These are phyloP conservation scores for Rheum nobile DNA, from an alignment of 148 eudicot species.

Conservation along the genomic window DNA sequence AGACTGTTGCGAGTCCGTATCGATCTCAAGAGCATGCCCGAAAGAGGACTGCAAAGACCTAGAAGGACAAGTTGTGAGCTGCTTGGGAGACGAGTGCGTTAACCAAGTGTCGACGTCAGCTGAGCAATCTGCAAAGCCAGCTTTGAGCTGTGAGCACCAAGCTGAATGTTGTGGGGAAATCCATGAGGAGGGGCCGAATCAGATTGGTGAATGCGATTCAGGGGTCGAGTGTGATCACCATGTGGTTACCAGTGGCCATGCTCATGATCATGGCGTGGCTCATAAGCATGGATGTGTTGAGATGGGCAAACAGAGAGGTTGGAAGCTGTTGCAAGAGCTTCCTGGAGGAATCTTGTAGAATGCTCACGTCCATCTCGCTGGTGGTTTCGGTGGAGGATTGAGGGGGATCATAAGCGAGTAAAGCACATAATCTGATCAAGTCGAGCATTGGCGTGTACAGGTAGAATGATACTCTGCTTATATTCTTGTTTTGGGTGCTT, in stretches of 20 bases:
- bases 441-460: background rate
- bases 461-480: background rate
- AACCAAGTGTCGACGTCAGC: background rate
- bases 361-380: slow-evolving; percentile 16
- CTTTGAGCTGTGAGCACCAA: background rate
- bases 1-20: background rate
- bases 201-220: background rate
- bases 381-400: slow-evolving; percentile 37
- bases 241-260: background rate
- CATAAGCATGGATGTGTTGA: slow-evolving; percentile 16
- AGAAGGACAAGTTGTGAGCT: background rate
- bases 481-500: background rate
- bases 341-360: slow-evolving; percentile 41
- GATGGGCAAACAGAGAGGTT: slow-evolving; percentile 28
- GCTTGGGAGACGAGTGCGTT: background rate
- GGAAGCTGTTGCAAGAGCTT: slow-evolving; percentile 48
- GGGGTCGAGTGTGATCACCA: too few species aligned
- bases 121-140: background rate
- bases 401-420: slow-evolving; percentile 64
- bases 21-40: background rate
- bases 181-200: background rate
- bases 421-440: background rate
- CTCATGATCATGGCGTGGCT: background rate
- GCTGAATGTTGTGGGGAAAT: background rate
- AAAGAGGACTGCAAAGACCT: slow-evolving; percentile 6